Base-by-base conservation (phyloP, 2,329 filamentous ascomycete genomes). In the Pseudogymnoascus sp. region DNA sequence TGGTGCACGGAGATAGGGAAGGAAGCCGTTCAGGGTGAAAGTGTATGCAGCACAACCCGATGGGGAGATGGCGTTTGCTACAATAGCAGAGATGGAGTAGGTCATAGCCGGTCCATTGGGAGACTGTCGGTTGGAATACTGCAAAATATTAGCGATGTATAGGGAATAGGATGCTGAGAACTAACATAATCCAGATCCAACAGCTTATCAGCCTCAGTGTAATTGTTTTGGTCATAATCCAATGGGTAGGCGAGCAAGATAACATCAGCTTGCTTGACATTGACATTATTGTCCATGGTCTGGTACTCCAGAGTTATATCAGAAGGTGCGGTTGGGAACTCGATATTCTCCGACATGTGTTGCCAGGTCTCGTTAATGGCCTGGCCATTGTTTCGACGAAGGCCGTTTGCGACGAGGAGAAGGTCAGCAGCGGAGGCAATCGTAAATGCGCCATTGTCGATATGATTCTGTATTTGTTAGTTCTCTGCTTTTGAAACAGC, bases 101-200 rank as follows among this genome's bases (percentile, higher is more conserved):
- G 88, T 90, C 88, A 90, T 90, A 2, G 84, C 88, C 1, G 88
- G 88, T 0, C 88, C 88, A 67, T 89, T 81, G 1, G 82, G 76
- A 1, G 86, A 88, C 73, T 90, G 87, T 62, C 85, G 87, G 50
- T 83, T 83, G 4, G 88, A 86, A 69, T 90, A 89, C 78, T 81
- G 64, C 8, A 25, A 59, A 37, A 40, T 38, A 36, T 71, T 63
- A 70, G 62, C 6, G 66, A 36, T 42, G 1, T 44, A 28, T 10
- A 64, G 63, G 66, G 4, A 21, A 5, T 16, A 7, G 6, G 21
- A 53, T 61, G 14, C 37, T 64, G 7, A 14, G 40, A 1, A 73
- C 76, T 68, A 69, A 81, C 79, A 69, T 89, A 90, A 68, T 89
- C 84, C 18, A 89, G 74, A 67, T 89, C 84, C 31, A 69, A 62